These are phyloP conservation scores for Penicillium capsulatum DNA, from an alignment of 2,329 filamentous ascomycete species.

Conservation along the genomic window DNA sequence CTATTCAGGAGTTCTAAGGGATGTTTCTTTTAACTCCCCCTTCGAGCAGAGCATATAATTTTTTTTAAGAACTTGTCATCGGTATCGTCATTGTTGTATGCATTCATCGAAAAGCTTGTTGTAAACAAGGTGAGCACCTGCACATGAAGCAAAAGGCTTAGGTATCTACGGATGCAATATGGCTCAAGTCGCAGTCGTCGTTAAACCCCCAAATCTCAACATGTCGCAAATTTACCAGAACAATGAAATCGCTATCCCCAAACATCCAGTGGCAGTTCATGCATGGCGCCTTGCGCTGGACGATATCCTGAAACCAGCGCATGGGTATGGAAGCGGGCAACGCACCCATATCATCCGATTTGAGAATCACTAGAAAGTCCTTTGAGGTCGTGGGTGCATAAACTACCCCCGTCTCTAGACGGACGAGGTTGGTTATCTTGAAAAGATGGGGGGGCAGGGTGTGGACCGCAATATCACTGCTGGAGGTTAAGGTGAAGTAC, in stretches of 20 bases:
- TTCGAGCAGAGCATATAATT: too few relatives aligned
- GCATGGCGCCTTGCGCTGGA: not conserved
- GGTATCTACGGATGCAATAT: not conserved
- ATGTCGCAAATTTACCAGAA: not conserved
- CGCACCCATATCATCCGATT: not conserved
- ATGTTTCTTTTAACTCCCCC: too few relatives aligned
- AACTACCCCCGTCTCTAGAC: constrained; percentile 1
- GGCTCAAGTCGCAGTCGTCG: not conserved
- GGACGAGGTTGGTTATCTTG: not conserved
- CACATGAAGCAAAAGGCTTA: too few relatives aligned
- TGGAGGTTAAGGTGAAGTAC: too few relatives aligned
- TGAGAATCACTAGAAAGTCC: not conserved
- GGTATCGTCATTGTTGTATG: too few relatives aligned
- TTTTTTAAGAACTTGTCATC: too few relatives aligned
- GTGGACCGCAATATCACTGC: constrained; percentile 1
- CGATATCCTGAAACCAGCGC: not conserved
- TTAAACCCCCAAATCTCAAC: constrained; percentile 3
- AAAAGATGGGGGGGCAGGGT: not conserved
- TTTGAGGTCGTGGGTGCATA: not conserved
- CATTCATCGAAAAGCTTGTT: too few relatives aligned
- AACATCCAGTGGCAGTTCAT: not conserved
- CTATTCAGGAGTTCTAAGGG: too few relatives aligned
- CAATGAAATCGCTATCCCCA: constrained; percentile 3
- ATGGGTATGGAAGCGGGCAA: not conserved
- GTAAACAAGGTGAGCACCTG: too few relatives aligned